Conservation (phyloP, 345 rosid genomes). For the Corymbia maculata region DNA sequence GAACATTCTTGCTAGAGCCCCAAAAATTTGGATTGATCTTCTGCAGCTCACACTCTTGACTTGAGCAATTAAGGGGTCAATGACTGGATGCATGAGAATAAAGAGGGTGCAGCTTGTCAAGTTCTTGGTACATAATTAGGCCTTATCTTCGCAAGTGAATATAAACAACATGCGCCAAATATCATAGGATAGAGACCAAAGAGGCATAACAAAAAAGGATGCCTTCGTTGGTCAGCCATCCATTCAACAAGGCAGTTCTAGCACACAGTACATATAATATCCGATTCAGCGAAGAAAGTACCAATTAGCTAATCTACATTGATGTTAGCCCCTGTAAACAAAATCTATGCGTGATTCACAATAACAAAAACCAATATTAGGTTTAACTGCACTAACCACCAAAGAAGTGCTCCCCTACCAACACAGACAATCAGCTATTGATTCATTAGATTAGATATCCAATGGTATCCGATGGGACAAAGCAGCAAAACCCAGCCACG, state of each 20-base stretch:
- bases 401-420: not conserved
- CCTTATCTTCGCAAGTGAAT: not conserved
- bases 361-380: not conserved
- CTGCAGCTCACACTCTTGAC: not conserved
- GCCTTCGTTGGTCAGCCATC: not conserved
- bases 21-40: not conserved
- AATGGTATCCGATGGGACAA: not conserved
- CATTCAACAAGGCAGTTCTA: not conserved
- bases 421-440: not conserved
- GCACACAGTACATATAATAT: not conserved
- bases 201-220: not conserved
- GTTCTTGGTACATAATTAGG: not conserved
- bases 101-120: not conserved
- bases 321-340: not conserved
- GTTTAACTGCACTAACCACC: not conserved
- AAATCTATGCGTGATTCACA: not conserved
- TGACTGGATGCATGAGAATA: not conserved
- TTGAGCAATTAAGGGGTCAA: not conserved
- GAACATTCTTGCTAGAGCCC: not conserved
- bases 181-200: not conserved
- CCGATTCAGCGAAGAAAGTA: not conserved
- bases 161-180: not conserved
- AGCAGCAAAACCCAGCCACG: not conserved
- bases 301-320: not conserved
- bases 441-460: not conserved